A percentile compares a stretch with the other conserved stretches of the same genome.
Evolutionary conservation across 23 red algal species (phyloP).

Genomic region (Gracilaria domingensis): DNA sequence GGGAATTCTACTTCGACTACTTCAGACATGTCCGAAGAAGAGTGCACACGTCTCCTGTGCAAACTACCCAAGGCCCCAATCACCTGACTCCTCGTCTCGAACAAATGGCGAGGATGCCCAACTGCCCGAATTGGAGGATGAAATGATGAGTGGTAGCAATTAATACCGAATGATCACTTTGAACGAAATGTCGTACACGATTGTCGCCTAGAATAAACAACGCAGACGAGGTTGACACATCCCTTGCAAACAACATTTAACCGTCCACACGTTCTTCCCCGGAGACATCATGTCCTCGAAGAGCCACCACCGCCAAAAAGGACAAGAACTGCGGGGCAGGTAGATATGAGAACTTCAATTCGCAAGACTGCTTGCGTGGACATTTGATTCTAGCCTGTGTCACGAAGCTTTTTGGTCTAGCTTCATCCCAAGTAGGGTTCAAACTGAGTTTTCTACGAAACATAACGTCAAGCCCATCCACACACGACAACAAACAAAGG

Average conservation of each 20-base stretch:
- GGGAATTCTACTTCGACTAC: not conserved
- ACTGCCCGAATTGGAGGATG: not conserved
- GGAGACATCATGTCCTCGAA: no score
- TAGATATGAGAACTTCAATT: no score
- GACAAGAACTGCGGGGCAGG: no score
- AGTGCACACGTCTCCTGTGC: no score
- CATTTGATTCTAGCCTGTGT: not conserved
- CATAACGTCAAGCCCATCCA: not conserved
- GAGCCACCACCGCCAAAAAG: no score
- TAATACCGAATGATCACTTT: not conserved
- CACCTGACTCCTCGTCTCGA: no score
- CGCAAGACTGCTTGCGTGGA: no score
- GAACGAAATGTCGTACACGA: conserved; percentile 1
- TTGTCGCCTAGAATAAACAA: not conserved
- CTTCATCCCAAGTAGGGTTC: not conserved
- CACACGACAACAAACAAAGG: not conserved
- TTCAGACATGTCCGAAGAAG: not conserved
- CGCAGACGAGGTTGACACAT: no score
- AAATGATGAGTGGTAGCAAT: not conserved
- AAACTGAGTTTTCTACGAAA: not conserved
- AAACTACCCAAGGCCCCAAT: no score
- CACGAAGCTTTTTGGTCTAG: not conserved
- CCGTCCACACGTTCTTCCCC: no score
- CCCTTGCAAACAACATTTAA: no score
- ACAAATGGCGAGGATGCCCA: no score